Evolutionary conservation across 2,329 filamentous ascomycete species (phyloP), one percentile per base, ranked within the genome.

Genomic region (Apiospora sp.): DNA sequence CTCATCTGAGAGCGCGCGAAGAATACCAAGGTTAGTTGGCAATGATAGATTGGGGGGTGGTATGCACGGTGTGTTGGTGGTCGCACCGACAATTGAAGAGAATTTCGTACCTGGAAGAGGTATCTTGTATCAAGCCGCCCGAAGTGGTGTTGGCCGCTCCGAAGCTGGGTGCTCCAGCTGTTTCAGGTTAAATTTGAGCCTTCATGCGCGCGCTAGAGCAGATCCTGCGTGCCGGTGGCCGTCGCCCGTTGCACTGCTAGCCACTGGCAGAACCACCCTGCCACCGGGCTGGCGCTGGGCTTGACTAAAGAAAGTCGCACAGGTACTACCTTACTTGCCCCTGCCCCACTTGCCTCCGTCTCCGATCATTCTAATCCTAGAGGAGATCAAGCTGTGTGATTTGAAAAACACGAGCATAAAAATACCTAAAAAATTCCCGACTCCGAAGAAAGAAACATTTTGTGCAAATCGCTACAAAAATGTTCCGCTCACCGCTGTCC

Each of bases 181-280:
- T 64, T 64, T 64, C 58, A 64, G 58, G 58, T 64, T 64, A 64
- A 64, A 64, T 64, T 64, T 64, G 58, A n/a, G 58, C 34, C 19
- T 64, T 64, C 58, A 64, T 64, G 58, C 58, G 58, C 58, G 58
- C 58, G 58, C 58, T 64, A 64, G 58, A 64, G 19, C 22, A 37
- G 22, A n/a, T 41, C 30, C 30, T 64, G 58, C 8, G 30, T 64
- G 58, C 58, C 58, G 58, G 34, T 22, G 34, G 34, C 58, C 58
- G 58, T n/a, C 30, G 30, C 16, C 54, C 30, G 54, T 41, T 41
- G 19, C 58, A 37, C 34, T 30, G 58, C 22, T 64, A 64, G 54
- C 54, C 54, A 64, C 30, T 64, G 54, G 30, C 30, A 37, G 54
- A 12, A 19, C 14, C 46, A 12, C 22, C 22, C 7, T 49, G 46